Base-by-base conservation (phyloP, 176 grass and related monocot genomes). In the Phoenix roebelenii region DNA sequence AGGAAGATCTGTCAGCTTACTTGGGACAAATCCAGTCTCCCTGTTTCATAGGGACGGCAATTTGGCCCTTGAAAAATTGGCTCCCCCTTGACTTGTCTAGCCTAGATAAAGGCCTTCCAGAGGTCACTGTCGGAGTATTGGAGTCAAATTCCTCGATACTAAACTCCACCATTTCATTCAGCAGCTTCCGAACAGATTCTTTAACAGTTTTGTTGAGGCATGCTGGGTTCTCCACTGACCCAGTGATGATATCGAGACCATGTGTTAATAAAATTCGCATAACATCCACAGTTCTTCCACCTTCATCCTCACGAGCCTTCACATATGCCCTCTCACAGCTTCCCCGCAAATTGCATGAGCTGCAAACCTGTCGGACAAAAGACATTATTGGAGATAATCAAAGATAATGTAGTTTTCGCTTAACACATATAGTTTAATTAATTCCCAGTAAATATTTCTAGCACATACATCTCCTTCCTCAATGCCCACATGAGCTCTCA, bases 11-110 rank as follows among this genome's bases (percentile, higher is more conserved):
- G 30, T 76, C 28, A 62, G 52, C 69, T 68, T 97, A 97, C 81
- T 79, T 82, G 30, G 92, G 87, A 73, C 92, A 97, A 64, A 82
- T 85, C 92, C 92, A 97, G 75, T 96, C 92, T 9, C 92, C 92
- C 62, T 96, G 86, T 64, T 82, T 90, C 74, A 61, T 75, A 52
- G 83, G 87, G 52, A 87, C 59, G 63, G 35, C 58, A 72, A 44
- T 14, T 23, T 68, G 52, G 51, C 26, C 52, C 23, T 57, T 68
- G 35, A 68, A 68, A 22, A 55, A 28, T 23, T 55, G 65, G 48
- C 35, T 51, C 15, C 24, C 17, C 14, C 22, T 63, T 73, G 29
- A 19, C 32, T 66, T 65, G 4, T 15, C 19, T 52, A 23, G 65
- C 35, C 39, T 59, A 58, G 48, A 63, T n/a, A 64, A 52, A 75